Evolutionary conservation across 306 rosid genomes (phyloP).

Genomic region (Quercus berberidifolia): DNA sequence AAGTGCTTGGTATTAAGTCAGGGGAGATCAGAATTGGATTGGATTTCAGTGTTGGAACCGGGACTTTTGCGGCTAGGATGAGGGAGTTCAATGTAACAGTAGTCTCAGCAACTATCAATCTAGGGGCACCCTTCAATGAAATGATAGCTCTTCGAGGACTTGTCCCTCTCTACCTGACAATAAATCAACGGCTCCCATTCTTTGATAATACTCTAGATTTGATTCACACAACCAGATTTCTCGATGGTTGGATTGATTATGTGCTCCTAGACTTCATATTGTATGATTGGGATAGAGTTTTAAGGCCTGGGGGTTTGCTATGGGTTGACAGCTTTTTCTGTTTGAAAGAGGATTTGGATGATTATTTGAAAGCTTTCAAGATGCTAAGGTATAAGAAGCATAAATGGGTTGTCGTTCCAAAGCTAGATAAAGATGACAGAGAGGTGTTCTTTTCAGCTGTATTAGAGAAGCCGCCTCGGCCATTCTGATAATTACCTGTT

Average conservation of each 20-base stretch:
- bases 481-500: slow-evolving; percentile 37
- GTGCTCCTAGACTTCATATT: slow-evolving; percentile 66
- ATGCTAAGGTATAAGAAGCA: slow-evolving; percentile 62
- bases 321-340: slow-evolving; percentile 85
- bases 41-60: slow-evolving; percentile 77
- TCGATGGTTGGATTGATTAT: slow-evolving; percentile 78
- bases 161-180: slow-evolving; percentile 61
- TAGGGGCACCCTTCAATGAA: slow-evolving; percentile 79
- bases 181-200: slow-evolving; percentile 72
- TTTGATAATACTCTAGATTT: slow-evolving; percentile 68
- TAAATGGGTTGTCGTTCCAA: slow-evolving; percentile 69
- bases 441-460: slow-evolving; percentile 79
- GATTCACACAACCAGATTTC: slow-evolving; percentile 77
- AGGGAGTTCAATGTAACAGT: slow-evolving; percentile 62
- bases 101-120: slow-evolving; percentile 58
- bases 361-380: slow-evolving; percentile 49
- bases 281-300: slow-evolving; percentile 75
- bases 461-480: slow-evolving; percentile 68
- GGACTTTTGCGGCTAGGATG: slow-evolving; percentile 79
- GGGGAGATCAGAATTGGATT: slow-evolving; percentile 67
- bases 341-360: slow-evolving; percentile 59
- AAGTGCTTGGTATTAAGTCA: slow-evolving; percentile 51
- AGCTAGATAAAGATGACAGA: slow-evolving; percentile 56
- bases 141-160: slow-evolving; percentile 77
- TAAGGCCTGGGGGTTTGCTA: slow-evolving; percentile 76